These are phyloP conservation scores for Botrytis porri DNA, from an alignment of 2,329 filamentous ascomycete genomes.

Conservation along the genomic window DNA sequence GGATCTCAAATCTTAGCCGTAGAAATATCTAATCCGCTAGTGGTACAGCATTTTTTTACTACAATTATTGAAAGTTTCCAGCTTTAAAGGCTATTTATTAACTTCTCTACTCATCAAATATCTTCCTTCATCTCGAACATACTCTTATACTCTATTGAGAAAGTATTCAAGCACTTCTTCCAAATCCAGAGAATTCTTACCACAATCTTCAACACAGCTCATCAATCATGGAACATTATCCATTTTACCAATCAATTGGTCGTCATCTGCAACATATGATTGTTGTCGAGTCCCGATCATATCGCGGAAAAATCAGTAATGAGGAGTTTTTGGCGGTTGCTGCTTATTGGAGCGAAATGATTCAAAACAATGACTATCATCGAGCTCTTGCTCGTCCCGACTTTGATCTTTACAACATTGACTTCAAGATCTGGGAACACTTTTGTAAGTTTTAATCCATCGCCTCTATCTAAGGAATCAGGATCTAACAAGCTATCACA, in stretches of 20 bases:
- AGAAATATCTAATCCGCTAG: neutral
- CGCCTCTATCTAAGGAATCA: rapidly evolving
- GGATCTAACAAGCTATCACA: neutral
- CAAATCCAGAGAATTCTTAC: neutral
- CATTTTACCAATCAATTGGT: neutral
- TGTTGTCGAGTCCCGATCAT: neutral
- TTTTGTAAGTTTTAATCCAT: neutral
- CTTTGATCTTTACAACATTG: neutral
- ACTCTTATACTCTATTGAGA: neutral
- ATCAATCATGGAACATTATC: neutral
- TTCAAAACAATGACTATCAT: neutral
- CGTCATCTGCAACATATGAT: neutral
- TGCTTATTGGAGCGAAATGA: neutral
- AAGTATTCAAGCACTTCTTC: neutral
- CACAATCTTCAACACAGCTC: neutral
- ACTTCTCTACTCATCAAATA: neutral
- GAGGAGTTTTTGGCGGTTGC: neutral
- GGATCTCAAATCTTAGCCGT: neutral
- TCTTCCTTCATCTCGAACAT: rapidly evolving
- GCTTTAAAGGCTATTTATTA: neutral
- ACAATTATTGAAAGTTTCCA: neutral
- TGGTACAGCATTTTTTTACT: neutral
- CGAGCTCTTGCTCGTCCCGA: neutral
- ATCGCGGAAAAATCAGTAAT: neutral
- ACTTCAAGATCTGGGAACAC: neutral